phyloP scores from a whole-genome alignment of 2,329 filamentous ascomycete genomes.

The Fusarium haematococcum region DNA sequence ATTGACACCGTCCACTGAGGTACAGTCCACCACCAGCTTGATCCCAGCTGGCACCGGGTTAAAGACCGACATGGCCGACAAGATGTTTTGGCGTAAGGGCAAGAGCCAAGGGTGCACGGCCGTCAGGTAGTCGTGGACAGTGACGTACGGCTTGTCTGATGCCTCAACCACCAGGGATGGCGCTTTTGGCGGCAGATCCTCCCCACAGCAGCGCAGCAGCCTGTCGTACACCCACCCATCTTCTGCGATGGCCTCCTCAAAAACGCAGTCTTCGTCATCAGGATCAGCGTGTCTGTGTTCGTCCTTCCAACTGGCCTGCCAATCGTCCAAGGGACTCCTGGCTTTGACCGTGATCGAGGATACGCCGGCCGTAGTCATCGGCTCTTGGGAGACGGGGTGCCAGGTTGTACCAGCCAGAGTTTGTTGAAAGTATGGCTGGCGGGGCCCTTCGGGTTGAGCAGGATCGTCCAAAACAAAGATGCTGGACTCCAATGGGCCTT shows the following conservation, averaged over 20 bases:
- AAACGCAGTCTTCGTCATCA: background rate
- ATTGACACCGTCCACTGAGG: background rate
- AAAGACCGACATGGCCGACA: background rate
- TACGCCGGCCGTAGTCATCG: background rate
- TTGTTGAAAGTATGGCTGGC: background rate
- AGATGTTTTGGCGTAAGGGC: background rate
- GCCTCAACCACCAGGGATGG: background rate
- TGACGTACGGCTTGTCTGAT: background rate
- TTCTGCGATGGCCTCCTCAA: background rate
- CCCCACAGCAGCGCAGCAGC: background rate
- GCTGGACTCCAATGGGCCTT: background rate
- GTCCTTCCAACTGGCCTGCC: background rate
- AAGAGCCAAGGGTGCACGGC: background rate
- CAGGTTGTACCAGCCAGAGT: background rate
- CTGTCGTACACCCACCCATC: background rate
- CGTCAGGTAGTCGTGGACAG: background rate
- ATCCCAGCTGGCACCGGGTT: background rate
- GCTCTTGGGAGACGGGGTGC: background rate
- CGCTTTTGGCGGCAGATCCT: background rate
- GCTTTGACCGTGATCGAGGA: background rate
- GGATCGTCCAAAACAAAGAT: background rate
- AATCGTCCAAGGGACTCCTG: background rate
- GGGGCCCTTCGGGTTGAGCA: background rate
- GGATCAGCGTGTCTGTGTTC: background rate
- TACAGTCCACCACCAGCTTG: background rate